Conservation (phyloP, 1,284 basidiomycete genomes). For the Flammula alnicola region DNA sequence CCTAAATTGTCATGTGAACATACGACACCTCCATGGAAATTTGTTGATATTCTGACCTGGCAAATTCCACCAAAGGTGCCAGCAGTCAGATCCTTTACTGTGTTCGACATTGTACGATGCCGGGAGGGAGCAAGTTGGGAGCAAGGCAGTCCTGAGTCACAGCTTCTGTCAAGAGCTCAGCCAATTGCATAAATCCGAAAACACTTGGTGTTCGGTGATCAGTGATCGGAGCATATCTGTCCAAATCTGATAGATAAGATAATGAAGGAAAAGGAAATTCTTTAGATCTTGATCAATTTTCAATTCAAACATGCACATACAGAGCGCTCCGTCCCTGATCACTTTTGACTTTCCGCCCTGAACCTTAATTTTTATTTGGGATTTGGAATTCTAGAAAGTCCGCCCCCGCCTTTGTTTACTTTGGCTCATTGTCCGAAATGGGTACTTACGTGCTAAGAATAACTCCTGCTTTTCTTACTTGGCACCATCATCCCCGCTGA, state of each 20-base stretch:
- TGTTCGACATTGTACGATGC: slow-evolving; percentile 50
- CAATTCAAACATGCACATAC: background rate
- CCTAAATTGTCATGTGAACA: slow-evolving; percentile 46
- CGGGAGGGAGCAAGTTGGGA: slow-evolving; percentile 13
- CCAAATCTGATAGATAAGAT: slow-evolving; percentile 35
- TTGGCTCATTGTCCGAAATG: no score
- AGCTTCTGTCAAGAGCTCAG: slow-evolving; percentile 7
- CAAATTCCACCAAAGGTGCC: slow-evolving; percentile 89
- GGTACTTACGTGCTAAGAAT: no score
- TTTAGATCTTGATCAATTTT: slow-evolving; percentile 17
- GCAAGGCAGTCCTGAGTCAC: slow-evolving; percentile 10
- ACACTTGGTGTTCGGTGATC: slow-evolving; percentile 1
- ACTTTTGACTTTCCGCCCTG: no score
- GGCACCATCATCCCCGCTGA: no score
- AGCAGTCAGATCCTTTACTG: slow-evolving; percentile 80
- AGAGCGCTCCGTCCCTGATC: background rate
- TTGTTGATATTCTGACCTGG: slow-evolving; percentile 58
- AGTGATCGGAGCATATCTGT: slow-evolving; percentile 11
- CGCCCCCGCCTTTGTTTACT: no score
- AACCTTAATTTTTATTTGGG: no score
- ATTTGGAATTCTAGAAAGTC: no score
- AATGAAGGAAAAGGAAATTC: slow-evolving; percentile 12
- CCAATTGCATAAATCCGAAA: slow-evolving; percentile 13
- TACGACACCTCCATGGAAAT: slow-evolving; percentile 9
- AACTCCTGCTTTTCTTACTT: no score